Evolutionary conservation across 768 basidiomycete species (phyloP), one percentile per base, ranked within the genome.

Genomic region (Crepidotus variabilis): DNA sequence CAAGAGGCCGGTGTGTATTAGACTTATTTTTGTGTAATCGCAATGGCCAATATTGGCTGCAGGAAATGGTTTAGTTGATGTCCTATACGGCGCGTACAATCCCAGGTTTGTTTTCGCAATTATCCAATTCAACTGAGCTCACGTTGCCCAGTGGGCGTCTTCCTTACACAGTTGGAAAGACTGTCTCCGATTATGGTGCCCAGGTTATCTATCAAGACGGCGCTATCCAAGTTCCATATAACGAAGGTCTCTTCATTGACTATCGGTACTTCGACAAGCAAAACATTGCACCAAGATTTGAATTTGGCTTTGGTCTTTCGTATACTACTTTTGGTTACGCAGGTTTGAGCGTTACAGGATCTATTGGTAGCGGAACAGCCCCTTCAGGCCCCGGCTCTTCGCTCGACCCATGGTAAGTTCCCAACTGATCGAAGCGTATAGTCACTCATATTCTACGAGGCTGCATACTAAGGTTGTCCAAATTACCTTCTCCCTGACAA

Each of bases 321-420:
- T 87, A 86, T 67, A 85, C 85, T 8, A 75, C 73, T 0, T 87
- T 86, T 71, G 60, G 70, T 21, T 85, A 82, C 61, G 74, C 78
- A 3, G 70, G 69, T 45, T 61, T 84, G 45, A 60, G 66, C n/a
- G 68, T 83, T 35, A 61, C 70, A 14, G 77, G 78, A 11, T 73
- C 74, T 8, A 70, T 72, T 8, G 68, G 70, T 0, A 75, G 75
- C 50, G 78, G 78, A 22, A 73, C 69, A 9, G 72, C 79, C 35
- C 73, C 76, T 2, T 70, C 71, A 23, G 78, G 79, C 5, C 72
- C 75, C 1, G 81, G 81, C 10, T 79, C 82, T 14, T 76, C 80
- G 4, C 69, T 84, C 11, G 79, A 81, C 60, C 74, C 81, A 22
- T 81, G 75, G 81, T 81, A 61, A 56, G 60, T 50, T 18, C 28